Conservation (phyloP, 2,329 filamentous ascomycete species). For the Hyphodiscus sp. region DNA sequence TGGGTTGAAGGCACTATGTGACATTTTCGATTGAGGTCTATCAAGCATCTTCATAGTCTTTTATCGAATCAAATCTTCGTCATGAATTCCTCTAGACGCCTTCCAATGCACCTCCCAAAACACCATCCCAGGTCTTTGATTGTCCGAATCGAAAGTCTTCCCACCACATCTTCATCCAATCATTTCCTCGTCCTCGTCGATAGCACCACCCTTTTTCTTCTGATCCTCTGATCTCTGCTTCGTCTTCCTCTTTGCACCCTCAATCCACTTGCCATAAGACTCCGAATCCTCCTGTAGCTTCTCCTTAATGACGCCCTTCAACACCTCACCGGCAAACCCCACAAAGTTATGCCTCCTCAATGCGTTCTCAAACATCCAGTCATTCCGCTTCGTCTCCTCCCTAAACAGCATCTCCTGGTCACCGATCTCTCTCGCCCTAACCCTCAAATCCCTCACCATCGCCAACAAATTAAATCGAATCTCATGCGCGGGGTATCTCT, state of each 20-base stretch:
- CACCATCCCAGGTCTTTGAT: neutral
- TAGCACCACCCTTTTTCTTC: constrained; percentile 21
- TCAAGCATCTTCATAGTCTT: neutral
- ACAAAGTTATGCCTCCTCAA: constrained; percentile 92
- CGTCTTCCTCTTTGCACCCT: constrained; percentile 56
- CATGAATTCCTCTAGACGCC: neutral
- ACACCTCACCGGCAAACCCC: constrained; percentile 82
- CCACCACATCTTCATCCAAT: constrained; percentile 15
- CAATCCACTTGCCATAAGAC: constrained; percentile 68
- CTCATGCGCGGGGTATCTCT: constrained; percentile 76
- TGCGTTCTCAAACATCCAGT: constrained; percentile 94
- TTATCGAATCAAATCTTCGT: neutral
- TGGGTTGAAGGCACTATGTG: neutral
- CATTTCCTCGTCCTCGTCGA: constrained; percentile 28
- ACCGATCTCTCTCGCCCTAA: constrained; percentile 71
- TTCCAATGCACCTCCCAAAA: neutral
- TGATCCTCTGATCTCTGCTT: constrained; percentile 31
- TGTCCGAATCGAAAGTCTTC: neutral
- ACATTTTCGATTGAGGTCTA: neutral
- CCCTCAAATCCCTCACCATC: constrained; percentile 77
- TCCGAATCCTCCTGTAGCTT: constrained; percentile 63
- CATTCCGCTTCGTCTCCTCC: constrained; percentile 76
- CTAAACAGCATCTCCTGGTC: constrained; percentile 71
- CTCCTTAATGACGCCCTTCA: constrained; percentile 73
- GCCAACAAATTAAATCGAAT: constrained; percentile 95